Evolutionary conservation across 352 stramenopile genomes (phyloP), one percentile per base, ranked within the genome.

Genomic region (Phytophthora palmivora): DNA sequence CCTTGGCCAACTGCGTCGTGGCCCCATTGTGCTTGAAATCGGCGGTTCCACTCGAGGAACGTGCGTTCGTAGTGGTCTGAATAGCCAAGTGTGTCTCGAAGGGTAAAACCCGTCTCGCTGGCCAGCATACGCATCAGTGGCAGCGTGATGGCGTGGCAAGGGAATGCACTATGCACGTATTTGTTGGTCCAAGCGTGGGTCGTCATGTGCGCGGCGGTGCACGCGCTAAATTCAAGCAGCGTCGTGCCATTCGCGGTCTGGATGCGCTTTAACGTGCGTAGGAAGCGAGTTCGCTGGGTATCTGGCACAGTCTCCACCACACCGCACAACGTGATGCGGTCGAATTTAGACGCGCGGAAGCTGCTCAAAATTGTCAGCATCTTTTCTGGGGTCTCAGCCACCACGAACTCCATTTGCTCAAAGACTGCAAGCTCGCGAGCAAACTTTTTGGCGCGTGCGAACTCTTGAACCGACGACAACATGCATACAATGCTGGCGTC

Each of bases 171-270:
- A 51, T 91, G 71, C 45, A 94, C 82, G 72, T 94, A 92, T 64
- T 92, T 91, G 79, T 94, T 94, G 62, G 70, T 89, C 84, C 86
- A 94, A 19, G 79, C 68, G 53, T 92, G 82, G 3, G 81, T 93
- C 49, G 73, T 84, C 63, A 85, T 88, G 41, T 87, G 75, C 24
- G 82, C 73, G 12, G 75, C 75, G 1, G 78, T 76, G 47, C 84
- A 93, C 24, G 75, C 79, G 19, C 85, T 79, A 38, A 94, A 81
- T 60, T 94, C 86, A 8, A 94, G 63, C 26, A 94, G 19, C 22
- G 79, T 87, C 21, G 71, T 69, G 14, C 82, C 86, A 45, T 74
- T 70, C 11, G 67, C 34, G 19, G 71, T 69, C 52, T 91, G 71
- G 30, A 92, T 87, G 38, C 77, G 78, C 44, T 86, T 88, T 43